Percentiles rank a stretch among this genome's conserved stretches.
Evolutionary conservation across 805 yeast species (phyloP).

Genomic region (Metschnikowia anglica): DNA sequence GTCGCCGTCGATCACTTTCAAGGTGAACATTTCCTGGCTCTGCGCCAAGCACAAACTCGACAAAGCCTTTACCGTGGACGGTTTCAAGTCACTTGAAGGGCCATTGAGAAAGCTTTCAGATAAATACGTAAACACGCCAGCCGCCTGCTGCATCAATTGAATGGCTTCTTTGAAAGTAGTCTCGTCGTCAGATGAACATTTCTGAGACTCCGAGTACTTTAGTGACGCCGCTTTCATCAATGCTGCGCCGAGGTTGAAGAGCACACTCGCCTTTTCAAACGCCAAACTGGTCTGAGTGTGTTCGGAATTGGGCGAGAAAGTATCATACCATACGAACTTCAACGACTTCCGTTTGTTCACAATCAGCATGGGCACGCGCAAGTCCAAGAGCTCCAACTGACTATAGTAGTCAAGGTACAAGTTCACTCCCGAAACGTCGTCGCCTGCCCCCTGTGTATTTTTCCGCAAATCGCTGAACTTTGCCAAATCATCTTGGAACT

Average conservation of each 20-base stretch:
- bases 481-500: constrained; percentile 55
- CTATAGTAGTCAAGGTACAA: constrained; percentile 70
- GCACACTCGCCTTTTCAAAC: constrained; percentile 82
- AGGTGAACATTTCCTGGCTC: constrained; percentile 80
- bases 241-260: constrained; percentile 74
- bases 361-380: constrained; percentile 68
- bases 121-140: constrained; percentile 72
- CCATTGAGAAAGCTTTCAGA: constrained; percentile 85
- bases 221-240: constrained; percentile 49
- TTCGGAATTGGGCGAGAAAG: constrained; percentile 48
- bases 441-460: constrained; percentile 48
- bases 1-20: constrained; percentile 56
- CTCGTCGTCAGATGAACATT: constrained; percentile 31
- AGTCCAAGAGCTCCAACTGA: constrained; percentile 74
- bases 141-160: constrained; percentile 65
- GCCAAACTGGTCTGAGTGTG: constrained; percentile 77
- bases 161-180: constrained; percentile 58
- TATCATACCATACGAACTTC: constrained; percentile 79
- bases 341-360: constrained; percentile 45
- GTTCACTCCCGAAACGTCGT: constrained; percentile 48
- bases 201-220: constrained; percentile 29
- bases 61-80: constrained; percentile 65
- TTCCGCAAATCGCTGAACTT: constrained; percentile 55
- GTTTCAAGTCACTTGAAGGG: constrained; percentile 74
- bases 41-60: constrained; percentile 73